Evolutionary conservation across 2,329 filamentous ascomycete genomes (phyloP), one percentile per base, ranked within the genome.

Genomic region (Thermothelomyces thermophilus): DNA sequence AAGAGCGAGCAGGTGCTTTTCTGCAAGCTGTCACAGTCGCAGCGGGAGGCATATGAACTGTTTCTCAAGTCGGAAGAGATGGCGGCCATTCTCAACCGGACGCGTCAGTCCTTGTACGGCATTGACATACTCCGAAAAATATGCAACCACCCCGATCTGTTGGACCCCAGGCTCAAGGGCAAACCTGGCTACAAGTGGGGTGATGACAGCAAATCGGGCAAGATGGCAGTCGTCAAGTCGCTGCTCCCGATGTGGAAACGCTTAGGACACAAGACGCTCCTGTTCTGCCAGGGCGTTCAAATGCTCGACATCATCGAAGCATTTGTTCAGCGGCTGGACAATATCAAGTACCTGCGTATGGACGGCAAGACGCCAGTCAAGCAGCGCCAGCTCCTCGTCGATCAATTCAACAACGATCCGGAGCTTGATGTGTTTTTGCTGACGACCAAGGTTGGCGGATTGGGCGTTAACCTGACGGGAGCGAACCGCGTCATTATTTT

Each of bases 1-100:
- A 98, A 98, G 74, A 95, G 84, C 44, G 93, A 98, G 64, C 88
- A 95, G 59, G 93, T 98, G 0, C 73, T 98, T 3, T 97, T 98
- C 66, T 97, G 93, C 70, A 95, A 94, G 64, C 73, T 98, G 54
- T 95, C 90, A 0, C 77, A 78, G 46, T 70, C 83, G 13, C 93
- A 98, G 64, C 79, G 87, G 43, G 76, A 84, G 28, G 84, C 84
- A 0, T 98, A 98, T 58, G 80, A 90, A 63, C 73, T 77, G 5
- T 97, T 95, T 59, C 72, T 97, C 2, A 74, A 74, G 16, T 96
- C 90, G 0, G 82, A 87, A 35, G 90, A 95, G 39, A 90, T 96
- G 76, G 79, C 77, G n/a, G 82, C 85, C 0, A 95, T 97, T 49
- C 68, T 91, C 35, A 80, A 77, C 41, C 82, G 83, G 34, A 85